Evolutionary conservation across 331 rosid species (phyloP), one percentile per base, ranked within the genome.

Genomic region (Quercus phellos): DNA sequence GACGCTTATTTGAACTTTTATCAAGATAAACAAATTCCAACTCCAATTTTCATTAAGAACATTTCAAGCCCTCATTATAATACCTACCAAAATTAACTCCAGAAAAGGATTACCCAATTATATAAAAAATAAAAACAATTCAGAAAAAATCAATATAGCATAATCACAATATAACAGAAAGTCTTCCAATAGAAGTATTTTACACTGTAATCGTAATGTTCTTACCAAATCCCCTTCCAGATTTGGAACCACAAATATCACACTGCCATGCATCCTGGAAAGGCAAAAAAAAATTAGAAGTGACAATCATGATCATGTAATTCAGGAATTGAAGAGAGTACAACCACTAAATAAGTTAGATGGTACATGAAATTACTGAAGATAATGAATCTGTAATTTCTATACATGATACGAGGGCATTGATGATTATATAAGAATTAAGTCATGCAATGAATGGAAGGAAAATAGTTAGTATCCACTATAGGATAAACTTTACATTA

Each of bases 221-320:
- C 92, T 88, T 87, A 95, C 99, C 97, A 85, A 95, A 95, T 55
- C 99, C 98, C 87, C 87, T 88, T 83, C 99, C 99, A 77, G 98
- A 95, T 88, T 91, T 95, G 54, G 96, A 87, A 55, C 94, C 94
- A 64, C 99, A 95, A 73, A 95, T 85, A 75, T 91, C 99, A 59
- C 99, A 95, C 14, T 91, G 98, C 98, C 99, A 95, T 21, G 96
- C 93, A 82, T 90, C 96, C 99, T 95, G 86, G 70, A 77, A 68
- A 83, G 32, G 18, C 35, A 32, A 34, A 34, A 58, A 46, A 7
- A 1, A 53, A 34, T 21, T 22, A 18, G 24, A 73, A 13, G 30
- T 73, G 63, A 74, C 60, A 54, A 72, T 66, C 50, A 72, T 17
- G 66, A 34, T 34, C 51, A 8, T 14, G 19, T 16, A 16, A 17